phyloP scores from a whole-genome alignment of 1,284 basidiomycete genomes.

The Crepidotus sp. region DNA sequence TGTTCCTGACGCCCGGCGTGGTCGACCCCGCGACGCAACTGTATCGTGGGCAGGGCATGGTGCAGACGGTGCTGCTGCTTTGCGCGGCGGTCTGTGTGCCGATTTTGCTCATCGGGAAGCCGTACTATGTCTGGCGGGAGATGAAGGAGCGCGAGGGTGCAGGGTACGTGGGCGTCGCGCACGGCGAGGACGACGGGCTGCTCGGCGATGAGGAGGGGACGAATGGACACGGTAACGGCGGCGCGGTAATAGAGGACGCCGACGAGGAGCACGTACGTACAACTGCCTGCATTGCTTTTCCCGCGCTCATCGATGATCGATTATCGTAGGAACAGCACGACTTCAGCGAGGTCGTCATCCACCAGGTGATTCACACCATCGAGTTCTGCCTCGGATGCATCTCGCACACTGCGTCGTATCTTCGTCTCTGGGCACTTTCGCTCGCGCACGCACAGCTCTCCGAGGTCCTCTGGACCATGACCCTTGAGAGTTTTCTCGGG shows the following conservation, averaged over 20 bases:
- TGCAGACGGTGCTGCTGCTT: slow-evolving; percentile 78
- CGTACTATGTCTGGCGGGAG: slow-evolving; percentile 91
- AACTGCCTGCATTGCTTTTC: neutral
- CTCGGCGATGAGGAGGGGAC: slow-evolving; percentile 78
- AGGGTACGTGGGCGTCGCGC: slow-evolving; percentile 70
- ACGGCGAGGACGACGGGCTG: slow-evolving; percentile 54
- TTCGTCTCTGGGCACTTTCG: slow-evolving; percentile 97
- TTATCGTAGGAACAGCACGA: slow-evolving; percentile 64
- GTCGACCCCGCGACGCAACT: slow-evolving; percentile 68
- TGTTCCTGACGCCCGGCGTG: slow-evolving; percentile 85
- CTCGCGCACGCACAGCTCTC: slow-evolving; percentile 97
- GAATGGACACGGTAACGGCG: slow-evolving; percentile 39
- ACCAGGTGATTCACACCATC: slow-evolving; percentile 97
- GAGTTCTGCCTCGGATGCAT: slow-evolving; percentile 99
- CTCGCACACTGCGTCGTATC: slow-evolving; percentile 98
- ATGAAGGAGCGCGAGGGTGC: slow-evolving; percentile 77
- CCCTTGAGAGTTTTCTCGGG: slow-evolving; percentile 52
- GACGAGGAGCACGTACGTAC: slow-evolving; percentile 59
- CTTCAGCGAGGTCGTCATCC: slow-evolving; percentile 90
- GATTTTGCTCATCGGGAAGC: slow-evolving; percentile 90
- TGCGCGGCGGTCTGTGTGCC: slow-evolving; percentile 88
- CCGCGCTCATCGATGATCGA: slow-evolving; percentile 5
- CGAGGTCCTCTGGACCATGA: slow-evolving; percentile 91
- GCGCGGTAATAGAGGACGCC: slow-evolving; percentile 59
- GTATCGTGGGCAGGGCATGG: slow-evolving; percentile 80